phyloP scores from a whole-genome alignment of 2,329 filamentous ascomycete species.

The Colletotrichum sp. region DNA sequence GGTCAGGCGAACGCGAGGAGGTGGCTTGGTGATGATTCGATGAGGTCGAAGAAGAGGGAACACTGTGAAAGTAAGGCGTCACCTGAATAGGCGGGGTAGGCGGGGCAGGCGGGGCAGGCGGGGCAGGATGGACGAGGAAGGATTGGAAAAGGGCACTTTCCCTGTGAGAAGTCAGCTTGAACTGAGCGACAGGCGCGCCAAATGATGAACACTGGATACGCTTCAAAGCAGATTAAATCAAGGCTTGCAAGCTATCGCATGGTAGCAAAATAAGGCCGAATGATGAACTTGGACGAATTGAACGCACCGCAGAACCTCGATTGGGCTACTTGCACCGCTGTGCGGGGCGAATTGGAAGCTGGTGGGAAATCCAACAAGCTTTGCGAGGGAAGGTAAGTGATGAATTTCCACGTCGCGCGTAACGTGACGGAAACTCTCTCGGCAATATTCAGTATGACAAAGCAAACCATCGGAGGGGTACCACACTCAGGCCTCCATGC shows the following conservation, averaged over 20 bases:
- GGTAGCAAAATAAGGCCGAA: neutral
- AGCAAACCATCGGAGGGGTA: neutral
- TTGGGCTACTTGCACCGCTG: neutral
- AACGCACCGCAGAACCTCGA: neutral
- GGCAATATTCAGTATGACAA: neutral
- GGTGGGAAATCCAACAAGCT: neutral
- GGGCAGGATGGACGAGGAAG: neutral
- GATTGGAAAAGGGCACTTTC: neutral
- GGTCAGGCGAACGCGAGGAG: neutral
- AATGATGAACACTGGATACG: neutral
- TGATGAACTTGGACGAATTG: neutral
- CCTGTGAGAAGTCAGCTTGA: neutral
- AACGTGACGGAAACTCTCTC: neutral
- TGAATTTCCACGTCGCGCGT: neutral
- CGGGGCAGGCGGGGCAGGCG: too few relatives aligned
- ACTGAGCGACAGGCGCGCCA: neutral
- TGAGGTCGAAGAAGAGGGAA: neutral
- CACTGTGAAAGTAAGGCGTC: neutral
- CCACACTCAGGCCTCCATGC: neutral
- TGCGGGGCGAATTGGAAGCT: neutral
- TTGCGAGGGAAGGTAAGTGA: neutral
- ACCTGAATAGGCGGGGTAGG: neutral
- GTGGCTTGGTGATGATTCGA: neutral
- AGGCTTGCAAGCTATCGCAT: neutral
- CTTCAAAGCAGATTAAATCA: neutral